Evolutionary conservation across 148 eudicot genomes (phyloP).

Genomic region (Cornus kousa): DNA sequence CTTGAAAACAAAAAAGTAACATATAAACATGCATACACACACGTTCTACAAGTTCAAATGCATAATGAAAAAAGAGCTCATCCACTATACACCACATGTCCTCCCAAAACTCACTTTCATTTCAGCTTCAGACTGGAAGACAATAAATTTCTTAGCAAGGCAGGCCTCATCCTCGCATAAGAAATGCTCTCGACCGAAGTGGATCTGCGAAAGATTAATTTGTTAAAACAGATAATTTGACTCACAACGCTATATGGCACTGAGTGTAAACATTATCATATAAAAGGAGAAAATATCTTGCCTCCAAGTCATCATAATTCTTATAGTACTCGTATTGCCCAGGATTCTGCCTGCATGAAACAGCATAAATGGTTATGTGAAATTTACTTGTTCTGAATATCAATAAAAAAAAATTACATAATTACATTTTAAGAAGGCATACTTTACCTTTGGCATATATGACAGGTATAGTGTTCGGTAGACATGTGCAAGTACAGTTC

Average conservation of each 20-base stretch:
- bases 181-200: conserved; percentile 75
- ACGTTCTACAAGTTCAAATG: too few species aligned
- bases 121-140: conserved; percentile 77
- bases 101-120: conserved; percentile 55
- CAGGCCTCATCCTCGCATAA: conserved; percentile 93
- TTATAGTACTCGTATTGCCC: conserved; percentile 87
- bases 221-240: conserved; percentile 7
- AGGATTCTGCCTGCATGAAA: conserved; percentile 72
- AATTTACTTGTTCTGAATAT: background rate
- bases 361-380: background rate
- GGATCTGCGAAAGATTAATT: conserved; percentile 43
- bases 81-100: conserved; percentile 1
- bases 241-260: background rate
- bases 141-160: conserved; percentile 75
- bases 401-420: background rate
- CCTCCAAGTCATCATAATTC: conserved; percentile 97
- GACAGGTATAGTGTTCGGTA: conserved; percentile 87
- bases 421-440: conserved; percentile 7
- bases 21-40: background rate
- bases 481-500: conserved; percentile 88
- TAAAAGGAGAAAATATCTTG: conserved; percentile 17
- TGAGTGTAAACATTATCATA: background rate
- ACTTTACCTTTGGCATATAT: conserved; percentile 79
- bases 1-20: background rate
- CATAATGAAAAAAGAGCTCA: background rate